These are phyloP conservation scores for Helicostylum pulchrum DNA, from an alignment of 192 early-diverging fungal genomes.

Conservation along the genomic window DNA sequence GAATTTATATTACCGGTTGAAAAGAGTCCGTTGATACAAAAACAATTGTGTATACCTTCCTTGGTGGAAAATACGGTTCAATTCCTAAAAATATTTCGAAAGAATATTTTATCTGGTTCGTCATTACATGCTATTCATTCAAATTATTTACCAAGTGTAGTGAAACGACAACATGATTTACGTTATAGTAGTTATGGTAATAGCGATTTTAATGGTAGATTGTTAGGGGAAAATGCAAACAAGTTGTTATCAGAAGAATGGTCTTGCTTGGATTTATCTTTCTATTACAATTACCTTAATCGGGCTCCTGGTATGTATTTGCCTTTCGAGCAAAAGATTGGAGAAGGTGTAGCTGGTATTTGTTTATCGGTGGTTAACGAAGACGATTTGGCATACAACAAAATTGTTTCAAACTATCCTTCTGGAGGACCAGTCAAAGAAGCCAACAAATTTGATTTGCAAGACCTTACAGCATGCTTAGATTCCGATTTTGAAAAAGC, in stretches of 20 bases:
- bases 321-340: slow-evolving; percentile 43
- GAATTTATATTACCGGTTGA: slow-evolving; percentile 74
- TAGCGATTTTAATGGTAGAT: background rate
- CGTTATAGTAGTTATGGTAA: slow-evolving; percentile 30
- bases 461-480: slow-evolving; percentile 14
- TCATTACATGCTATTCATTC: slow-evolving; percentile 37
- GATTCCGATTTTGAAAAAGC: slow-evolving; percentile 5
- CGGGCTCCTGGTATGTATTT: slow-evolving; percentile 32
- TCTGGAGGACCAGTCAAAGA: background rate
- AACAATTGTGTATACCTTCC: slow-evolving; percentile 48
- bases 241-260: slow-evolving; percentile 7
- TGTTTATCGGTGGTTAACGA: slow-evolving; percentile 43
- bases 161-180: slow-evolving; percentile 40
- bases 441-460: background rate
- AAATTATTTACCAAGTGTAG: slow-evolving; percentile 34
- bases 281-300: slow-evolving; percentile 49
- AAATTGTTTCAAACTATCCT: background rate
- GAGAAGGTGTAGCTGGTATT: slow-evolving; percentile 54
- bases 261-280: slow-evolving; percentile 37
- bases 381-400: slow-evolving; percentile 12
- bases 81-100: slow-evolving; percentile 63
- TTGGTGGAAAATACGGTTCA: slow-evolving; percentile 54
- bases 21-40: slow-evolving; percentile 37
- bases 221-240: background rate
- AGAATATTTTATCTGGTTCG: slow-evolving; percentile 52